These are phyloP conservation scores for Ehretia macrophylla DNA, from an alignment of 257 asterid species.

Conservation along the genomic window DNA sequence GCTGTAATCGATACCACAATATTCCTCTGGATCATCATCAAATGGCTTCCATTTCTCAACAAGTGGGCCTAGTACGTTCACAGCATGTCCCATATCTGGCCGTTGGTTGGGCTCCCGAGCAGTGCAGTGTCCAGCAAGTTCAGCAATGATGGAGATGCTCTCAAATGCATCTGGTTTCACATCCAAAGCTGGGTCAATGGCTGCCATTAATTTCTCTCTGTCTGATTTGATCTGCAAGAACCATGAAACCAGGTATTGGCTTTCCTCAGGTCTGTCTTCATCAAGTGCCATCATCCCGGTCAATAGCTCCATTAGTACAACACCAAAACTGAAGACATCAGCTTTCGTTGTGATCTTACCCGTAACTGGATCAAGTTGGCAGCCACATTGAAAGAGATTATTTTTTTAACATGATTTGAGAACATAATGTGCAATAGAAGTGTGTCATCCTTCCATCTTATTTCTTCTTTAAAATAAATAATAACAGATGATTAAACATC, in stretches of 20 bases:
- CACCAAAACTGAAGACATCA: slow-evolving; percentile 88
- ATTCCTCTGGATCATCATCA: slow-evolving; percentile 62
- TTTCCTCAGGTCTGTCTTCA: slow-evolving; percentile 73
- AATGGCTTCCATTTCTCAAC: slow-evolving; percentile 86
- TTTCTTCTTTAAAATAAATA: too few relatives aligned
- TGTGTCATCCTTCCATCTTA: not conserved
- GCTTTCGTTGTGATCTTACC: slow-evolving; percentile 88
- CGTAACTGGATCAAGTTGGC: slow-evolving; percentile 41
- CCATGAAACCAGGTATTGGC: slow-evolving; percentile 81
- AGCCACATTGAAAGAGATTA: not conserved
- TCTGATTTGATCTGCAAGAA: slow-evolving; percentile 69
- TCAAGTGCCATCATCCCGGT: slow-evolving; percentile 83
- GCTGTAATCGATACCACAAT: slow-evolving; percentile 80
- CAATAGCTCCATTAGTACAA: slow-evolving; percentile 84
- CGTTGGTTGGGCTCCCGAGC: slow-evolving; percentile 80
- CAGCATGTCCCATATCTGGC: slow-evolving; percentile 88
- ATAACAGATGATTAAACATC: too few relatives aligned
- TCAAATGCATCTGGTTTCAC: slow-evolving; percentile 43
- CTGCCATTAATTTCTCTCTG: slow-evolving; percentile 57
- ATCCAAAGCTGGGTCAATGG: slow-evolving; percentile 55
- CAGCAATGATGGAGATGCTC: slow-evolving; percentile 62
- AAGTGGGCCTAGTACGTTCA: slow-evolving; percentile 61
- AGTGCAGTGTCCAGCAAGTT: slow-evolving; percentile 93
- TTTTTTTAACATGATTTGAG: not conserved
- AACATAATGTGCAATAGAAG: not conserved